Base-by-base conservation (phyloP, 2,329 filamentous ascomycete species). In the Fusarium fracticaudum region DNA sequence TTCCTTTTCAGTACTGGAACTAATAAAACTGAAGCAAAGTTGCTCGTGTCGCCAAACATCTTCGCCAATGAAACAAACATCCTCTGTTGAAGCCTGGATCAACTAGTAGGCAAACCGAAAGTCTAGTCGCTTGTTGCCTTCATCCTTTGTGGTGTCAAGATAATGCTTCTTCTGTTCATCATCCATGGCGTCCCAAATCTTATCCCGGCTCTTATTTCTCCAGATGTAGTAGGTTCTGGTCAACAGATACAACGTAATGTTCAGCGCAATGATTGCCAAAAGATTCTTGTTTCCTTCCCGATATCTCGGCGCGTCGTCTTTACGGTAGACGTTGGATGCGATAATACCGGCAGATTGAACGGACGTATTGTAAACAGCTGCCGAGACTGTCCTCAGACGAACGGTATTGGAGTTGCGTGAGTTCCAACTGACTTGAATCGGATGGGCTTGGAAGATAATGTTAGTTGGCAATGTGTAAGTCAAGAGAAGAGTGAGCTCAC, bases 401-500 rank as follows among this genome's bases (percentile, higher is more conserved):
- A 55, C 51, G 0, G 37, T 41, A 41, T 43, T 55, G 8, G 51
- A 55, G 35, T 55, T 55, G 11, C 35, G 51, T 1, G 37, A 55
- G 6, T 55, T 55, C 51, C 51, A 55, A n/a, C 35, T 41, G 8
- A 55, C 51, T n/a, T 55, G 37, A 0, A 55, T 55, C 7, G 51
- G 4, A 41, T 41, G 26, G 15, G 51, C 51, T 55, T 1, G 1
- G 6, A n/a, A n/a, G 0, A 10, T 8, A 10, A 41, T 18, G 8
- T 41, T 11, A n/a, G 20, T 38, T n/a, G n/a, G n/a, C n/a, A n/a
- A n/a, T n/a, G n/a, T n/a, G 5, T 6, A 22, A 12, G 20, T 17
- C 5, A 22, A 26, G 10, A 1, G 22, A 1, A 18, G 12, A 24
- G 31, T 0, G 14, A 33, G 0, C 31, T 24, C 15, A 31, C 51